Base-by-base conservation (phyloP, 2,329 filamentous ascomycete genomes). In the Aspergillus uvarum region DNA sequence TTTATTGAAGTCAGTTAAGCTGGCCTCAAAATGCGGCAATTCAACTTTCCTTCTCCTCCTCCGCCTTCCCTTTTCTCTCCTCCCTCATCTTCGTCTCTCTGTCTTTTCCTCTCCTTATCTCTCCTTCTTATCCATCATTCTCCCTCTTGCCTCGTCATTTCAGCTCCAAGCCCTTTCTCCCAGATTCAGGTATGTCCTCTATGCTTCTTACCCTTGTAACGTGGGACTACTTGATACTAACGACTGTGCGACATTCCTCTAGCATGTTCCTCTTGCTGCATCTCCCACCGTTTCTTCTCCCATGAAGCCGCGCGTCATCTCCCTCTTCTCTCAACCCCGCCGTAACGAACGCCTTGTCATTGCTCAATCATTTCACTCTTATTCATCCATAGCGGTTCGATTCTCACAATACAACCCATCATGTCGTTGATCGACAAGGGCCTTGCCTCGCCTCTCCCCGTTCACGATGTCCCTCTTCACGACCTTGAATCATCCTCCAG, bases 401-500 rank as follows among this genome's bases (percentile, higher is more conserved):
- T n/a, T 48, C 48, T 12, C 47, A 29, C 38, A 10, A 10, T 29
- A 29, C 26, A 19, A 29, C 26, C 53, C 42, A 51, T 32, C 22
- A 69, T 69, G 66, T 60, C 61, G 54, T 54, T 56, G 35, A 26
- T 54, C 21, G 56, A 68, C 19, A 59, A 65, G 21, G 61, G 62
- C 12, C 32, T 48, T 47, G 63, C 61, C 12, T 61, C 62, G 51
- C 63, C 70, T n/a, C 66, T 66, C 5, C 66, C 68, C 47, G 66
- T 68, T 19, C 60, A 67, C 38, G 65, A 70, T 48, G 65, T 74
- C 16, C 71, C 72, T 8, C 58, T 73, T 16, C 61, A 65, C 50
- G 71, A 73, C 54, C 63, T 75, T 10, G 73, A 75, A 60, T 66
- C 38, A 19, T 44, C 38, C 38, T 44, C 38, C 5, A 44, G 63